Evolutionary conservation across 306 rosid species (phyloP).

Genomic region (Citrullus colocynthis): DNA sequence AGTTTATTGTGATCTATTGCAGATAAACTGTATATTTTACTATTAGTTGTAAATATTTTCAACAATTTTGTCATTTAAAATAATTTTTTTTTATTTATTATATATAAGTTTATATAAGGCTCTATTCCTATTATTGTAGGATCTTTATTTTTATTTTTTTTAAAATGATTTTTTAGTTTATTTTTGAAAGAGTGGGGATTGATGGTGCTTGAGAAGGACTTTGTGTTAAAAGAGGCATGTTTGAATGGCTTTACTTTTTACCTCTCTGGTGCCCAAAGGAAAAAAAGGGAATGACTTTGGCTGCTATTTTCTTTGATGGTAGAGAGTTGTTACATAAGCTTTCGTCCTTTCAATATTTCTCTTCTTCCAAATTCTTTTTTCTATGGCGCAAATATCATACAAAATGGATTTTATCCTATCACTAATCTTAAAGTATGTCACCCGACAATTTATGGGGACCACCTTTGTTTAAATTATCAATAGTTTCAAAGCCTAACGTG

Average conservation of each 20-base stretch:
- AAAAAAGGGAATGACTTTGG: background rate
- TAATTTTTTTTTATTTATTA: too few relatives aligned
- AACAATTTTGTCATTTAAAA: too few relatives aligned
- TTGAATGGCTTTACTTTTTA: background rate
- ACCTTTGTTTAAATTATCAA: background rate
- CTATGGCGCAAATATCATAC: background rate
- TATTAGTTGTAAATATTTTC: too few relatives aligned
- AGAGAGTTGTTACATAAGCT: background rate
- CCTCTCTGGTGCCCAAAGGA: background rate
- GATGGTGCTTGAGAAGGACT: background rate
- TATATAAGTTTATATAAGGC: background rate
- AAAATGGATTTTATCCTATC: background rate
- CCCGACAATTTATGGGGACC: background rate
- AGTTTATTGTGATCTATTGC: too few relatives aligned
- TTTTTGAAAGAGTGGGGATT: background rate
- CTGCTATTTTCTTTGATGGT: background rate
- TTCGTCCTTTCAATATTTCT: background rate
- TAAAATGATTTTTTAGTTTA: too few relatives aligned
- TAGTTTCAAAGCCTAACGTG: background rate
- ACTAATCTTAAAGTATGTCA: background rate
- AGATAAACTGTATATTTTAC: too few relatives aligned
- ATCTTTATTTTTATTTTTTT: too few relatives aligned
- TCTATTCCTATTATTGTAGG: background rate
- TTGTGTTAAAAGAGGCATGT: background rate
- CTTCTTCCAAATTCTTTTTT: background rate